A percentile compares a stretch with the other conserved stretches of the same genome.
These are phyloP conservation scores for Fistulina hepatica DNA, from an alignment of 1,284 basidiomycete genomes.

Conservation along the genomic window DNA sequence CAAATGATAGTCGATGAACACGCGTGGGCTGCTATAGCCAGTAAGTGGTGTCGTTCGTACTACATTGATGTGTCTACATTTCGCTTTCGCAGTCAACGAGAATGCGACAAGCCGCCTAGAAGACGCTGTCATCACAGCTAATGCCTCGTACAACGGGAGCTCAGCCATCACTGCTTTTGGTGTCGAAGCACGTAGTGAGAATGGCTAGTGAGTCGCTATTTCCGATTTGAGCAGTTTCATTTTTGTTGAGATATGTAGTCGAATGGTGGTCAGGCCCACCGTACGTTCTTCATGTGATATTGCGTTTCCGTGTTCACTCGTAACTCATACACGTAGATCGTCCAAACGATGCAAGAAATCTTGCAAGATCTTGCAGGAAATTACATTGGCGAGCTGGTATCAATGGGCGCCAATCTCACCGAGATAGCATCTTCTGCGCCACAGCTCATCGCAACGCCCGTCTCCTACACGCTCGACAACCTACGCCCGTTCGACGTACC, in stretches of 20 bases:
- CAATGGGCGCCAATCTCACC: conserved; percentile 1
- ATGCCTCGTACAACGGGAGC: conserved; percentile 26
- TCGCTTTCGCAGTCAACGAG: conserved; percentile 10
- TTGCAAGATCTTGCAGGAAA: not conserved
- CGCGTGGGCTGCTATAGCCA: conserved; percentile 15
- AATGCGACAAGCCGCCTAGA: conserved; percentile 19
- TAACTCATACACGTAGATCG: no score
- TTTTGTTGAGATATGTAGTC: no score
- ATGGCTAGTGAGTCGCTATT: conserved; percentile 33
- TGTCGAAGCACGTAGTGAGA: conserved; percentile 29
- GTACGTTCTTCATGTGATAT: no score
- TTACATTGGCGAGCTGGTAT: not conserved
- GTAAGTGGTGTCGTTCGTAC: conserved; percentile 7
- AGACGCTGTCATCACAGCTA: conserved; percentile 20
- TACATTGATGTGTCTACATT: not conserved
- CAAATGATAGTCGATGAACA: conserved; percentile 13
- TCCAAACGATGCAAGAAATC: not conserved
- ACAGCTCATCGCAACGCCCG: conserved; percentile 32
- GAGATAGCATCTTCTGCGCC: conserved; percentile 37
- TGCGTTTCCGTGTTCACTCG: no score
- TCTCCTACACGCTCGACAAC: conserved; percentile 35
- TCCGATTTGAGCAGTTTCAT: not conserved
- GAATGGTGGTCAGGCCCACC: no score
- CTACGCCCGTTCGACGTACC: conserved; percentile 47
- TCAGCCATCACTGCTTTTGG: conserved; percentile 26